Evolutionary conservation across 83 land plant genomes (phyloP).

Genomic region (Thuja plicata): DNA sequence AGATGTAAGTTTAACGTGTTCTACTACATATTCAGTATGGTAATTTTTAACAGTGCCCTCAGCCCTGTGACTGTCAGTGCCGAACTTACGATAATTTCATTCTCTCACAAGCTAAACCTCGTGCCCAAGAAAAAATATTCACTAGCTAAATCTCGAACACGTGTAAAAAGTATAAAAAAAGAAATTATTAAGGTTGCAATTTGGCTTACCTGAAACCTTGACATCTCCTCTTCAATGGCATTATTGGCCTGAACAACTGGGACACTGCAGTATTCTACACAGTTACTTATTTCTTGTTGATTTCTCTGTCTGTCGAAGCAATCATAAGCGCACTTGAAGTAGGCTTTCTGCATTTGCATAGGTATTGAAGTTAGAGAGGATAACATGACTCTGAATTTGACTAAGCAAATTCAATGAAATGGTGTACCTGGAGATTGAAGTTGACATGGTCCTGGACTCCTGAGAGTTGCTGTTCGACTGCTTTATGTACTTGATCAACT

Average conservation of each 20-base stretch:
- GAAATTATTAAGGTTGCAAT: not conserved
- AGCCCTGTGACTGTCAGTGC: not conserved
- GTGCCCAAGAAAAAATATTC: not conserved
- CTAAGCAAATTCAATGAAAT: not conserved
- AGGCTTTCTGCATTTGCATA: conserved; percentile 46
- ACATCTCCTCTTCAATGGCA: conserved; percentile 60
- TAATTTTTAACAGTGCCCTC: not conserved
- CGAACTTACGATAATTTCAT: not conserved
- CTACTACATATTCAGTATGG: not conserved
- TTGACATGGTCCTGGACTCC: conserved; percentile 70
- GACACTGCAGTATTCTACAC: conserved; percentile 68
- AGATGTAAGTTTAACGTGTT: not conserved
- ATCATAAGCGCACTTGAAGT: conserved; percentile 74
- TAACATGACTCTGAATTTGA: not conserved
- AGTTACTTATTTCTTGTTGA: conserved; percentile 54
- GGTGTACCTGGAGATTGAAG: conserved; percentile 70
- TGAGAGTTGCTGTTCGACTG: conserved; percentile 52
- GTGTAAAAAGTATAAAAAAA: not conserved
- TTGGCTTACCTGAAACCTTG: conserved; percentile 55
- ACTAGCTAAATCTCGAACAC: not conserved
- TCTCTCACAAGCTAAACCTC: not conserved
- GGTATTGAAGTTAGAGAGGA: not conserved
- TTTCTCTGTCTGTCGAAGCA: conserved; percentile 62
- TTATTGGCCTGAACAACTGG: conserved; percentile 52
- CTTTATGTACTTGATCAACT: conserved; percentile 46